Conservation (phyloP, 192 early-diverging fungal genomes). For the Dissophora globulifera region DNA sequence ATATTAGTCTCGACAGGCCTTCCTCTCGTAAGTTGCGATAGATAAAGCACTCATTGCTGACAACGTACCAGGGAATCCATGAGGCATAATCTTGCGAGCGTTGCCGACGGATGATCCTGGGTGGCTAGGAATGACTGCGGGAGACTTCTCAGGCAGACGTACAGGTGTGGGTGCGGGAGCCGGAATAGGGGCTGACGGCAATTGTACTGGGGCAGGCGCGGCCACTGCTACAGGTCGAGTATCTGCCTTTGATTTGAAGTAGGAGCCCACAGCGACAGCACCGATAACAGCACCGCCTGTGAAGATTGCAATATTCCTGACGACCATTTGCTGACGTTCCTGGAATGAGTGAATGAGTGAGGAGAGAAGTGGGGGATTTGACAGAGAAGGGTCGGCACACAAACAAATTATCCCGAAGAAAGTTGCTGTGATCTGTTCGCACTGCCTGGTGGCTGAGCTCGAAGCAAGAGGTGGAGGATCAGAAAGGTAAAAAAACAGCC, state of each 20-base stretch:
- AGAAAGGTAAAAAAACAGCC: too few relatives aligned
- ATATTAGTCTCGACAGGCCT: too few relatives aligned
- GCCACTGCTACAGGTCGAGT: background rate
- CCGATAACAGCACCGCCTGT: slow-evolving; percentile 50
- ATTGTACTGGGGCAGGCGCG: background rate
- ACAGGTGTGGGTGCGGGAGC: background rate
- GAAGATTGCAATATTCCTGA: slow-evolving; percentile 52
- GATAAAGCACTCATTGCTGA: too few relatives aligned
- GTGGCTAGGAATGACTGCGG: slow-evolving; percentile 16
- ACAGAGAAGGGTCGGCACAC: too few relatives aligned
- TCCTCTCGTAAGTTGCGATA: too few relatives aligned
- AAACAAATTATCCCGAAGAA: too few relatives aligned
- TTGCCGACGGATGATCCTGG: slow-evolving; percentile 4
- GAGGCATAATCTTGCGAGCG: slow-evolving; percentile 40
- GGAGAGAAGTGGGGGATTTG: too few relatives aligned
- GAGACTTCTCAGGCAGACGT: slow-evolving; percentile 15
- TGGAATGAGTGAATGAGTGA: too few relatives aligned
- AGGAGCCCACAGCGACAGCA: slow-evolving; percentile 36
- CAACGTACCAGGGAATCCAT: slow-evolving; percentile 42
- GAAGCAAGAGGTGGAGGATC: too few relatives aligned
- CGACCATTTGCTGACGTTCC: slow-evolving; percentile 41
- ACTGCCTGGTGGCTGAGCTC: too few relatives aligned
- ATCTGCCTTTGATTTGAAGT: slow-evolving; percentile 41
- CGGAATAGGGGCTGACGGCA: slow-evolving; percentile 10
- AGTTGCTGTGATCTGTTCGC: too few relatives aligned